Percentiles rank a stretch among this genome's conserved stretches.
Evolutionary conservation across 2,329 filamentous ascomycete species (phyloP).

Genomic region (Neurospora sp.): DNA sequence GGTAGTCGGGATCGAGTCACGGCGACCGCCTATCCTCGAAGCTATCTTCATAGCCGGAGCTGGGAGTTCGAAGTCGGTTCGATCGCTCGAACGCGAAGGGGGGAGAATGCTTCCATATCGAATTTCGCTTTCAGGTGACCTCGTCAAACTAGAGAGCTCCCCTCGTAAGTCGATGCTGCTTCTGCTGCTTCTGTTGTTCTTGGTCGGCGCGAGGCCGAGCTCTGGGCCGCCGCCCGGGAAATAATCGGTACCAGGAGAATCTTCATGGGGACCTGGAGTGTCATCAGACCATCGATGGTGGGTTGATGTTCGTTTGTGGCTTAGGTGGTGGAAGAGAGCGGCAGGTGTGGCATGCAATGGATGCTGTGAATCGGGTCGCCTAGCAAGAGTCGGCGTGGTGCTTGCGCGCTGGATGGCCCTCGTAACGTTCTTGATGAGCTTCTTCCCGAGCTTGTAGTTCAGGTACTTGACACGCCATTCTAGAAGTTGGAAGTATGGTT

Average conservation of each 20-base stretch:
- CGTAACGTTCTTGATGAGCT: slow-evolving; percentile 75
- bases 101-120: slow-evolving; percentile 46
- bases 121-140: slow-evolving; percentile 26
- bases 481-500: slow-evolving; percentile 20
- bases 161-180: slow-evolving; percentile 14
- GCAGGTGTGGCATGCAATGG: slow-evolving; percentile 12
- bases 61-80: slow-evolving; percentile 40
- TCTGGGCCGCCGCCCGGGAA: background rate
- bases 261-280: background rate
- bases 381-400: slow-evolving; percentile 35
- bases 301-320: background rate
- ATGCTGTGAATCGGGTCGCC: slow-evolving; percentile 23
- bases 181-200: background rate
- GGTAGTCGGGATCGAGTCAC: slow-evolving; percentile 5
- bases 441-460: slow-evolving; percentile 92
- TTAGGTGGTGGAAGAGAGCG: slow-evolving; percentile 6
- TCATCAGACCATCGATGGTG: background rate
- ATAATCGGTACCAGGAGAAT: background rate
- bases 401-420: slow-evolving; percentile 59
- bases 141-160: slow-evolving; percentile 34
- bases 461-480: slow-evolving; percentile 93
- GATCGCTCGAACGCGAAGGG: slow-evolving; percentile 24
- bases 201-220: slow-evolving; percentile 17
- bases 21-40: slow-evolving; percentile 19
- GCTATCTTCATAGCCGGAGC: slow-evolving; percentile 40